Evolutionary conservation across 2,329 filamentous ascomycete species (phyloP).

Genomic region (Penicillium sp.): DNA sequence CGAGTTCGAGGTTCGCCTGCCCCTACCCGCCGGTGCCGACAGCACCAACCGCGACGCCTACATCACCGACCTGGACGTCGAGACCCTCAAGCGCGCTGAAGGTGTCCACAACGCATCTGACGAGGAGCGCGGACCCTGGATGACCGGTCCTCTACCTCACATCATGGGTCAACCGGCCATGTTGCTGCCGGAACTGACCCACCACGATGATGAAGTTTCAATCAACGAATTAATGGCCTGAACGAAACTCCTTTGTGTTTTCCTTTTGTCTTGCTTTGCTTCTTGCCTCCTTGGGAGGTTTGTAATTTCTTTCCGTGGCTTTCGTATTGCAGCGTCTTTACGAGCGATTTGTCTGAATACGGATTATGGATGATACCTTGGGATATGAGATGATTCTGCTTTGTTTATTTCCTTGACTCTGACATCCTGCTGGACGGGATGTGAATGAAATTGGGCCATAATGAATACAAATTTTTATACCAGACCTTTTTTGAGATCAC

Average conservation of each 20-base stretch:
- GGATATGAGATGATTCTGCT: slow-evolving; percentile 12
- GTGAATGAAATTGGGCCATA: background rate
- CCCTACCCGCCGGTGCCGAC: slow-evolving; percentile 74
- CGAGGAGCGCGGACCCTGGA: slow-evolving; percentile 85
- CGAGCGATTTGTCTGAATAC: slow-evolving; percentile 21
- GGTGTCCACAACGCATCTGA: slow-evolving; percentile 77
- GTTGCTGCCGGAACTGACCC: slow-evolving; percentile 32
- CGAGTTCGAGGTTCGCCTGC: slow-evolving; percentile 88
- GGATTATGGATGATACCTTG: slow-evolving; percentile 24
- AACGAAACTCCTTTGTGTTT: slow-evolving; percentile 11
- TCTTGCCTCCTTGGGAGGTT: background rate
- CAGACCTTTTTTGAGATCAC: background rate
- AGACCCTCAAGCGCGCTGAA: slow-evolving; percentile 85
- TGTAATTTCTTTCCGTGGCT: slow-evolving; percentile 14
- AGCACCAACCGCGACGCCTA: slow-evolving; percentile 82
- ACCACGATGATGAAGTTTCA: slow-evolving; percentile 34
- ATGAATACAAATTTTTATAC: background rate
- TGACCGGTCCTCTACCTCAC: slow-evolving; percentile 40
- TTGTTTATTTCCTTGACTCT: slow-evolving; percentile 4
- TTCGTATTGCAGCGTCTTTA: slow-evolving; percentile 26
- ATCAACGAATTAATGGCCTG: slow-evolving; percentile 39
- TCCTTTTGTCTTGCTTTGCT: slow-evolving; percentile 7
- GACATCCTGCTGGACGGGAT: slow-evolving; percentile 12
- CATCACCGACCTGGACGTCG: slow-evolving; percentile 89
- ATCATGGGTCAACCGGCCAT: slow-evolving; percentile 39